Evolutionary conservation across 2,329 filamentous ascomycete genomes (phyloP).

Genomic region (Calycina herbarum): DNA sequence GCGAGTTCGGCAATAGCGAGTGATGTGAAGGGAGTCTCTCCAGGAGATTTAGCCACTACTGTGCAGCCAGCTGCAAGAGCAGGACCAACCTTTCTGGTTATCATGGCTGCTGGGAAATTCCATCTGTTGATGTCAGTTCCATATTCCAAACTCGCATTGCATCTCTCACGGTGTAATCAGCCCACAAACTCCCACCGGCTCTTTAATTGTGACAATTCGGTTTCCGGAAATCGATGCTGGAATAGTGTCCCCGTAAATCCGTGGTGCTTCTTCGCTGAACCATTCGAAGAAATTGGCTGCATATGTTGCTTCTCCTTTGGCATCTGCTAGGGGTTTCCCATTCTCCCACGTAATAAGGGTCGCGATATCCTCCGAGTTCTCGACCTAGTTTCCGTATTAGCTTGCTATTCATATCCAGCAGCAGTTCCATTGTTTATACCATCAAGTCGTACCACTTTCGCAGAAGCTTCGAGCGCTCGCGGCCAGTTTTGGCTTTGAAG

Average conservation of each 20-base stretch:
- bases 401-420: neutral
- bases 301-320: constrained; percentile 70
- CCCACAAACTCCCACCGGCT: constrained; percentile 81
- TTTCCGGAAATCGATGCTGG: constrained; percentile 69
- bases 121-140: constrained; percentile 49
- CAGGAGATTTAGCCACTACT: constrained; percentile 86
- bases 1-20: constrained; percentile 86
- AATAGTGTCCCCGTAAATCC: constrained; percentile 74
- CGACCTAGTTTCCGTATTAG: constrained; percentile 37
- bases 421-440: constrained; percentile 38
- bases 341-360: constrained; percentile 88
- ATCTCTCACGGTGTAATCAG: constrained; percentile 66
- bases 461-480: constrained; percentile 72
- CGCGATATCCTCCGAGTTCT: constrained; percentile 77
- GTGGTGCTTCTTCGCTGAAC: constrained; percentile 78
- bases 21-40: constrained; percentile 89
- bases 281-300: constrained; percentile 77
- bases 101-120: constrained; percentile 84
- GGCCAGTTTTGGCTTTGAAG: constrained; percentile 71
- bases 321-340: constrained; percentile 78
- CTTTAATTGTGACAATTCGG: constrained; percentile 74
- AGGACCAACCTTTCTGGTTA: constrained; percentile 68
- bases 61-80: constrained; percentile 94
- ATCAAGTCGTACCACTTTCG: constrained; percentile 81
- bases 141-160: neutral